Percentiles rank a stretch among this genome's conserved stretches.
These are phyloP conservation scores for Tuber borchii DNA, from an alignment of 495 filamentous ascomycete species.

Conservation along the genomic window DNA sequence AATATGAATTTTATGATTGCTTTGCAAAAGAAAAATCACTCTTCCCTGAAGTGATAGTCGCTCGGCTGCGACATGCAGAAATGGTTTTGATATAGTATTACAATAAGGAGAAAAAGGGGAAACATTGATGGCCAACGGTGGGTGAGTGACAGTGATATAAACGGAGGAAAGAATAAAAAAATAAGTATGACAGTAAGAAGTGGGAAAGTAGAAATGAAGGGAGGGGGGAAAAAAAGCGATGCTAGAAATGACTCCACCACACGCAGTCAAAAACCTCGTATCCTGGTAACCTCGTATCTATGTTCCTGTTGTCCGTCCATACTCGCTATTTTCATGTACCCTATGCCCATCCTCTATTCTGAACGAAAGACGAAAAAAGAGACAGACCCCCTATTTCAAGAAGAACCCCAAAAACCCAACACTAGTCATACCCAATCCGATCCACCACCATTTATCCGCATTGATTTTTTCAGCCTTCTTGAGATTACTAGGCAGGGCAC, in stretches of 20 bases:
- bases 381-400: slow-evolving; percentile 3
- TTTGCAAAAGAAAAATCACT: neutral
- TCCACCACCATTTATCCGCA: slow-evolving; percentile 62
- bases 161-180: neutral
- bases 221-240: neutral
- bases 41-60: neutral
- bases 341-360: neutral
- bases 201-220: neutral
- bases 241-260: neutral
- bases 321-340: neutral
- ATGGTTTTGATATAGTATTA: neutral
- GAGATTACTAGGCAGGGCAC: slow-evolving; percentile 43
- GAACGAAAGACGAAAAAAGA: neutral
- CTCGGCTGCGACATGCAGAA: neutral
- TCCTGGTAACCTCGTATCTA: neutral
- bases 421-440: slow-evolving; percentile 61
- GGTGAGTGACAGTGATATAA: neutral
- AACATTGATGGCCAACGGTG: neutral
- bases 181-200: neutral
- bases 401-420: slow-evolving; percentile 46
- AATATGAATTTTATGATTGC: neutral
- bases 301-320: neutral
- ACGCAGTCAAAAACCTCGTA: neutral
- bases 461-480: slow-evolving; percentile 48
- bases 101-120: neutral